phyloP scores from a whole-genome alignment of 345 rosid species.

The Eucalyptus cloeziana region DNA sequence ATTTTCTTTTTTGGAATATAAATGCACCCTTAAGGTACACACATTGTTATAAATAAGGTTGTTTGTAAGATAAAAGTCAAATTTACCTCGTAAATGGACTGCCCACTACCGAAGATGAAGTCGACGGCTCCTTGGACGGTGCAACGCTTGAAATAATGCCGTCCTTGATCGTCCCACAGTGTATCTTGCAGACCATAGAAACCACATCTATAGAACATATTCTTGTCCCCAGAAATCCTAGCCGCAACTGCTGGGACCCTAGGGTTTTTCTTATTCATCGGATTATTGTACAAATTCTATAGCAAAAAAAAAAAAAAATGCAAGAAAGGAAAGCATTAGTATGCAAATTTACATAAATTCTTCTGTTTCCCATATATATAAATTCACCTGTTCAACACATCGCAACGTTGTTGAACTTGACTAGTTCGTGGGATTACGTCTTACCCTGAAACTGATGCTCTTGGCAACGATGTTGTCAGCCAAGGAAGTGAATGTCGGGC shows the following conservation, averaged over 20 bases:
- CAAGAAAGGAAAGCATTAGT: background rate
- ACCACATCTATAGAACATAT: slow-evolving; percentile 11
- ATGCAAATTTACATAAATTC: background rate
- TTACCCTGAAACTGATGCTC: slow-evolving; percentile 41
- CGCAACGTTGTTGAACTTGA: background rate
- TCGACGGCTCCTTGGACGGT: slow-evolving; percentile 32
- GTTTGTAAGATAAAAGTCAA: background rate
- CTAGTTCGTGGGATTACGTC: background rate
- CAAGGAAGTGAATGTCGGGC: slow-evolving; percentile 47
- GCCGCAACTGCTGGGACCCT: slow-evolving; percentile 20
- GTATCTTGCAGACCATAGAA: slow-evolving; percentile 36
- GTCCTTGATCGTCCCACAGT: slow-evolving; percentile 20
- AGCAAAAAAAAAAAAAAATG: background rate
- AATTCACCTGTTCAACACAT: background rate
- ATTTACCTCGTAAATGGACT: slow-evolving; percentile 29
- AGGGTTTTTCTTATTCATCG: background rate
- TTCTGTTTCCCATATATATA: background rate
- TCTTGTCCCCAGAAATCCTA: slow-evolving; percentile 19
- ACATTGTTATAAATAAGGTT: background rate
- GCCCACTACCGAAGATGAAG: slow-evolving; percentile 33
- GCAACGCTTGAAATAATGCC: slow-evolving; percentile 20
- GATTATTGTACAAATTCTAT: slow-evolving; percentile 24
- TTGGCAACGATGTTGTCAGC: slow-evolving; percentile 51
- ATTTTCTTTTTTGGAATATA: too few species aligned
- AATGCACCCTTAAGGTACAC: background rate